Evolutionary conservation across 352 stramenopile species (phyloP).

Genomic region (Achlya hypogyna): DNA sequence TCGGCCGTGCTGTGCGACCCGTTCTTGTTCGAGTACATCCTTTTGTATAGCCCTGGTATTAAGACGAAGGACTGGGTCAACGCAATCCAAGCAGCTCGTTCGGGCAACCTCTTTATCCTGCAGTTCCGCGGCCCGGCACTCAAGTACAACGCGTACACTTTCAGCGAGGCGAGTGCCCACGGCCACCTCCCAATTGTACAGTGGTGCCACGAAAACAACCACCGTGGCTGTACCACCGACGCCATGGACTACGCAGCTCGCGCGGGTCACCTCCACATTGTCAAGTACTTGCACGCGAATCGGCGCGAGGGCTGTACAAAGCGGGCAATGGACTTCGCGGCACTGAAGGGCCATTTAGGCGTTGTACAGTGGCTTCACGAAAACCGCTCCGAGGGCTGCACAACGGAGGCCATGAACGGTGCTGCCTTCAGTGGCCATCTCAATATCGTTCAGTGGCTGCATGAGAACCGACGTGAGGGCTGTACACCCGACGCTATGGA

Average conservation of each 20-base stretch:
- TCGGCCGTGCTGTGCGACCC: constrained; percentile 18
- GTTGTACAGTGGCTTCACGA: constrained; percentile 18
- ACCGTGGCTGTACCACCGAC: constrained; percentile 13
- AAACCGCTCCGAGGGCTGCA: constrained; percentile 8
- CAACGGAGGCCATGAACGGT: constrained; percentile 18
- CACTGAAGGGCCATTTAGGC: constrained; percentile 17
- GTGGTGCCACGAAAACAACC: constrained; percentile 14
- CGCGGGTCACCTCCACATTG: constrained; percentile 14
- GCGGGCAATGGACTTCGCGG: constrained; percentile 20
- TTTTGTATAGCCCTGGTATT: neutral
- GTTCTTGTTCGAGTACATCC: constrained; percentile 16
- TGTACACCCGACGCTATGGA: constrained; percentile 19
- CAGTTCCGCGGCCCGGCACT: neutral
- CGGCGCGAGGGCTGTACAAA: constrained; percentile 15
- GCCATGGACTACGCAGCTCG: constrained; percentile 22
- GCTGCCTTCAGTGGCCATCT: constrained; percentile 20
- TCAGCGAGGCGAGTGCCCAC: constrained; percentile 16
- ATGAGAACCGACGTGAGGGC: constrained; percentile 7
- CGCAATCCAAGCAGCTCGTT: constrained; percentile 9
- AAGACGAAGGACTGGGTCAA: constrained; percentile 17
- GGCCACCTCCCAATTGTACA: constrained; percentile 15
- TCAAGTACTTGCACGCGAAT: constrained; percentile 16
- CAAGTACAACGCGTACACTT: constrained; percentile 20
- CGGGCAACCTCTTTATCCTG: constrained; percentile 15
- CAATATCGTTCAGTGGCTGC: constrained; percentile 19